Evolutionary conservation across 805 yeast genomes (phyloP).

Genomic region (Cyberlindnera euphorbiae): DNA sequence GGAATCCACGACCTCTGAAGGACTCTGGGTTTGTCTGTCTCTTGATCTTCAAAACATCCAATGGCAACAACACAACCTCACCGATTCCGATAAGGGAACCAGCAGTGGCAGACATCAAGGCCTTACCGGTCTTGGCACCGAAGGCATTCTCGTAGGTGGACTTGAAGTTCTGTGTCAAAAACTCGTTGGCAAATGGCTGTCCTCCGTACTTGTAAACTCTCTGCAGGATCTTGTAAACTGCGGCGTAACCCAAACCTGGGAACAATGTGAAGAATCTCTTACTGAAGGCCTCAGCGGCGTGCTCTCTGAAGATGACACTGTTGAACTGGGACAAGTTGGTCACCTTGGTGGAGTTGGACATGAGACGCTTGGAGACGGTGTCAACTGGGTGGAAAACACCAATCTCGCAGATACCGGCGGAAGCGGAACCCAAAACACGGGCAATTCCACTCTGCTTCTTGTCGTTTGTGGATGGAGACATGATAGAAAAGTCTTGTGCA

Average conservation of each 20-base stretch:
- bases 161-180: constrained; percentile 69
- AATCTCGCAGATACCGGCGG: constrained; percentile 96
- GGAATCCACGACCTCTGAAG: constrained; percentile 96
- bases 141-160: constrained; percentile 66
- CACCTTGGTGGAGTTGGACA: constrained; percentile 75
- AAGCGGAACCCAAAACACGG: constrained; percentile 91
- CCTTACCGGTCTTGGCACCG: constrained; percentile 95
- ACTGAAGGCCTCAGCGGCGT: constrained; percentile 66
- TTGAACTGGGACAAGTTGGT: constrained; percentile 64
- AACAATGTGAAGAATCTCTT: constrained; percentile 77
- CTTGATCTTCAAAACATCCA: constrained; percentile 95
- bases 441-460: constrained; percentile 87
- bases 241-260: constrained; percentile 98
- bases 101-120: constrained; percentile 94
- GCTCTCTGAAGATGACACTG: constrained; percentile 79
- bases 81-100: constrained; percentile 98
- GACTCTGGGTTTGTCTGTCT: constrained; percentile 99
- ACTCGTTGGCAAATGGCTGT: constrained; percentile 97
- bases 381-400: constrained; percentile 98
- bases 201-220: constrained; percentile 99
- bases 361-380: constrained; percentile 92
- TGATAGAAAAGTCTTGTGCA: too few relatives aligned
- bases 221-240: constrained; percentile 92
- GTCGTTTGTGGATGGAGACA: constrained; percentile 38
- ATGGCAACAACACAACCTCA: constrained; percentile 90